phyloP scores from a whole-genome alignment of 257 asterid genomes.

The Nicotiana tomentosiformis region DNA sequence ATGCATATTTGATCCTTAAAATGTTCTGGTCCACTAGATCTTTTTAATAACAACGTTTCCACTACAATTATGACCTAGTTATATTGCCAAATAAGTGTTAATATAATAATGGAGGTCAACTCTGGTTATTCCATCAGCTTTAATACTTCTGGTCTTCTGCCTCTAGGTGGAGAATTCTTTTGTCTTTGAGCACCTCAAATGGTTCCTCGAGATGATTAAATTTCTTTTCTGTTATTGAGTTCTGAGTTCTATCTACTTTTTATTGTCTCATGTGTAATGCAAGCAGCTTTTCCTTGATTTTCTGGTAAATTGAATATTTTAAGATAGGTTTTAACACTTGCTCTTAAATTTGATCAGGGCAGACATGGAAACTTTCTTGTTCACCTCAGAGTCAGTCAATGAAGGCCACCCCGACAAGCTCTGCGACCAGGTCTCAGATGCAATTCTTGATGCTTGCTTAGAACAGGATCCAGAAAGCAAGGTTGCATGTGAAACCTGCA shows the following conservation, averaged over 20 bases:
- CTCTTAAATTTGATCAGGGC: constrained; percentile 24
- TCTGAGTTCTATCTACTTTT: not conserved
- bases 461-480: constrained; percentile 89
- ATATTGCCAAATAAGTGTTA: not conserved
- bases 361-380: constrained; percentile 71
- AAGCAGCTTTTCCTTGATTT: not conserved
- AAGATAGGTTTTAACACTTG: not conserved
- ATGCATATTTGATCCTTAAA: no score
- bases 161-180: not conserved
- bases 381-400: constrained; percentile 82
- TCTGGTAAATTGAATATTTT: not conserved
- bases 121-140: not conserved
- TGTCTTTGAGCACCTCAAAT: not conserved
- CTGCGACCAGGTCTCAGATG: constrained; percentile 91
- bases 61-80: not conserved
- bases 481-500: constrained; percentile 88
- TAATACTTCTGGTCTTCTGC: not conserved
- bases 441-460: constrained; percentile 86
- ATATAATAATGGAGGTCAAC: not conserved
- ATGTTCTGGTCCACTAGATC: not conserved
- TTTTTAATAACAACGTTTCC: no score
- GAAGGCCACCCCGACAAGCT: constrained; percentile 97
- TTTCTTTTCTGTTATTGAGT: not conserved
- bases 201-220: not conserved
- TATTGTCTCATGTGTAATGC: not conserved